A percentile compares a stretch with the other conserved stretches of the same genome.
phyloP scores from a whole-genome alignment of 2,329 filamentous ascomycete species.

The Neonectria faginata region DNA sequence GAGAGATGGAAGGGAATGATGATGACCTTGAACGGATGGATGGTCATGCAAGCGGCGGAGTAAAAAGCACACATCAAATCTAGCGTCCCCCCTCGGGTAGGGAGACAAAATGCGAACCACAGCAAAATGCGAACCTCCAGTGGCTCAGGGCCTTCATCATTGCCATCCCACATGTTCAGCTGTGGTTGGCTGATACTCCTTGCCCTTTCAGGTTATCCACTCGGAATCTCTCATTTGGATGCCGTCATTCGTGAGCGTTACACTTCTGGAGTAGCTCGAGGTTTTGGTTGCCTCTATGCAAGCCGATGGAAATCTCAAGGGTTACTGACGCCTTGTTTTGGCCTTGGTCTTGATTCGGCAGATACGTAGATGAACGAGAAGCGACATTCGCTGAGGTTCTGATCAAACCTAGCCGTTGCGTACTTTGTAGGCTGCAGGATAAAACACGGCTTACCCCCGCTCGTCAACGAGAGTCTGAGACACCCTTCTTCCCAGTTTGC shows the following conservation, averaged over 20 bases:
- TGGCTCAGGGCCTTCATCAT: background rate
- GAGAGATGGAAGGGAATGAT: background rate
- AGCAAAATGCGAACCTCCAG: background rate
- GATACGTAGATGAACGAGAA: no score
- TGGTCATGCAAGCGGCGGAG: no score
- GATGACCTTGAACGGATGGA: no score
- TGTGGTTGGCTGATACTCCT: background rate
- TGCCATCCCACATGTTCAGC: background rate
- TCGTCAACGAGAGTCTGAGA: background rate
- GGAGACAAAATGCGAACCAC: background rate
- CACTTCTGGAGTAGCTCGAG: background rate
- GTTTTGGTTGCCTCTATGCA: background rate
- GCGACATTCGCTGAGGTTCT: no score
- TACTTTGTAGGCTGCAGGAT: no score
- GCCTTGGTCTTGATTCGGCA: no score
- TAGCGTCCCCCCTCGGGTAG: background rate
- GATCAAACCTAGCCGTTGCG: no score
- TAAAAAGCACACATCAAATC: background rate
- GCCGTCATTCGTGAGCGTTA: background rate
- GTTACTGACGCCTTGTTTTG: background rate
- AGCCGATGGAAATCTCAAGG: background rate
- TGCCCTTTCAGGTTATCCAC: background rate
- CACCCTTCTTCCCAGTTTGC: no score
- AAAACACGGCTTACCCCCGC: no score
- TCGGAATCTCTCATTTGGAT: background rate